Evolutionary conservation across 129 eudicot species (phyloP).

Genomic region (Tagetes patula): DNA sequence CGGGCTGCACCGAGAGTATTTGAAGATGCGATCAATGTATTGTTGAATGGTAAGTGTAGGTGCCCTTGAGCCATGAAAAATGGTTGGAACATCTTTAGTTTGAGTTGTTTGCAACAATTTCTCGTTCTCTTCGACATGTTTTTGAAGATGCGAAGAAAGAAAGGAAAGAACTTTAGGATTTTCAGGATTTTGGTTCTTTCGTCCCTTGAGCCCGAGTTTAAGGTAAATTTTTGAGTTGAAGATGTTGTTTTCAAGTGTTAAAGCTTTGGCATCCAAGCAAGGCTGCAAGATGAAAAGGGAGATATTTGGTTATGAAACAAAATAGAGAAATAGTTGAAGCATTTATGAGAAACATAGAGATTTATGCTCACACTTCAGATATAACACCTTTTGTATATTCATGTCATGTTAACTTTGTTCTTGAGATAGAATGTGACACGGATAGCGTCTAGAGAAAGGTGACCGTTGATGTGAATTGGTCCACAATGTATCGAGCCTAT

Average conservation of each 20-base stretch:
- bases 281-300: constrained; percentile 29
- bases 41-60: constrained; percentile 65
- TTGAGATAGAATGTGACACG: no score
- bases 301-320: not conserved
- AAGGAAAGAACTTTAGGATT: constrained; percentile 59
- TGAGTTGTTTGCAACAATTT: constrained; percentile 43
- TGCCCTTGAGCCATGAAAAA: constrained; percentile 76
- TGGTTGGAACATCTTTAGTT: constrained; percentile 42
- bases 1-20: constrained; percentile 76
- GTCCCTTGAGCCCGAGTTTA: constrained; percentile 55
- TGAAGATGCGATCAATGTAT: constrained; percentile 63
- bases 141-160: constrained; percentile 58
- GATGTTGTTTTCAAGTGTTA: constrained; percentile 42
- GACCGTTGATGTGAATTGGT: no score
- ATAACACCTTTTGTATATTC: not conserved
- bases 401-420: no score
- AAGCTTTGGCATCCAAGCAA: constrained; percentile 46
- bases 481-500: no score
- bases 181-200: constrained; percentile 36
- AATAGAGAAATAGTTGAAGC: not conserved
- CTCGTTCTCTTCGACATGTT: constrained; percentile 54
- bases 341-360: not conserved
- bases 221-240: constrained; percentile 40
- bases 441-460: no score
- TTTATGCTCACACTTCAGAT: not conserved